Conservation (phyloP, 208 protist species). For the Porcisia hertigi region DNA sequence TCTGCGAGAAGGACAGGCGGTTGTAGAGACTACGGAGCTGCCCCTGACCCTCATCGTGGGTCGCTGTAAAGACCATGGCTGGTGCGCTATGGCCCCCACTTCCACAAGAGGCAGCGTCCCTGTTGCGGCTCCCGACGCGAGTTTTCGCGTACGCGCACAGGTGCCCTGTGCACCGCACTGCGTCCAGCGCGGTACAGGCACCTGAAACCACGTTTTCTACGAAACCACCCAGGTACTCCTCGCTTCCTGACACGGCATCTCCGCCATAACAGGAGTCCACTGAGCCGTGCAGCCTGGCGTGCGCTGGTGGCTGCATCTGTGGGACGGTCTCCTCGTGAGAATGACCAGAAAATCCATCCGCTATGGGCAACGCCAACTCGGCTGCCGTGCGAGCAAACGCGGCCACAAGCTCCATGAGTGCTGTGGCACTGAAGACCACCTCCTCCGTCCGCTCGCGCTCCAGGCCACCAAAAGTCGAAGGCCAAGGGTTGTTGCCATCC, state of each 20-base stretch:
- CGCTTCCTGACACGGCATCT: not conserved
- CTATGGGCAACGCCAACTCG: not conserved
- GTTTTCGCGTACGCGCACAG: conserved; percentile 4
- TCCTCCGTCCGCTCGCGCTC: conserved; percentile 7
- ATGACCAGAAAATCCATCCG: not conserved
- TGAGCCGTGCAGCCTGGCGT: not conserved
- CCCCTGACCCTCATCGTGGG: not conserved
- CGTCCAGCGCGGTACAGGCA: conserved; percentile 13
- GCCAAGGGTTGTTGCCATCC: not conserved
- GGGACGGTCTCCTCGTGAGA: not conserved
- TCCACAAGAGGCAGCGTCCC: not conserved
- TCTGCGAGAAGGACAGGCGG: conserved; percentile 6
- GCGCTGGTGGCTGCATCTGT: not conserved
- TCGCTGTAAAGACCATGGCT: not conserved
- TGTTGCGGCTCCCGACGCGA: not conserved
- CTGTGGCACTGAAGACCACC: not conserved
- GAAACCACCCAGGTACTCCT: conserved; percentile 5
- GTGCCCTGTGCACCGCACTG: not conserved
- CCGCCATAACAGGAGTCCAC: not conserved
- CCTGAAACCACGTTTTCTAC: conserved; percentile 14
- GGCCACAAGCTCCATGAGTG: conserved; percentile 15
- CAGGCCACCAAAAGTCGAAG: not conserved
- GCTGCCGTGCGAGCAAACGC: conserved; percentile 8
- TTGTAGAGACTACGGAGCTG: not conserved
- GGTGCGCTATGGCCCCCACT: not conserved